These are phyloP conservation scores for Neurospora cerealis DNA, from an alignment of 495 filamentous ascomycete species.

Conservation along the genomic window DNA sequence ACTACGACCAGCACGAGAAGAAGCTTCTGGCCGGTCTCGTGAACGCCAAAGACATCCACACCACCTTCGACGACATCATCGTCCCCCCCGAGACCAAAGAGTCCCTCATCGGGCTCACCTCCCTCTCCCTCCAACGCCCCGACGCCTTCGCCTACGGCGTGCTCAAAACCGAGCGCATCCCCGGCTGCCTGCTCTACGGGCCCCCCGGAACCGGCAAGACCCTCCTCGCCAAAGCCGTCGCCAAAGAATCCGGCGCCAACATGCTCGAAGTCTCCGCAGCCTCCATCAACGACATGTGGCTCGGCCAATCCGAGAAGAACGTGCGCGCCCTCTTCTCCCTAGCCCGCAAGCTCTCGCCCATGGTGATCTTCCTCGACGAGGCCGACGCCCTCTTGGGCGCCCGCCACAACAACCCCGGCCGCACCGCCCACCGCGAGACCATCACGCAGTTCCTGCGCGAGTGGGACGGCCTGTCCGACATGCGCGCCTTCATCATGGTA, in stretches of 20 bases:
- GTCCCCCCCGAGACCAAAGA: slow-evolving; percentile 77
- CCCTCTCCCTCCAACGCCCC: slow-evolving; percentile 75
- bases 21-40: slow-evolving; percentile 72
- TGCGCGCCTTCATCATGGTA: slow-evolving; percentile 94
- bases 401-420: slow-evolving; percentile 46
- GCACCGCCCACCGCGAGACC: slow-evolving; percentile 68
- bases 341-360: slow-evolving; percentile 85
- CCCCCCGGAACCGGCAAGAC: slow-evolving; percentile 97
- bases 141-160: slow-evolving; percentile 97
- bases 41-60: slow-evolving; percentile 69
- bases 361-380: slow-evolving; percentile 95
- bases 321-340: slow-evolving; percentile 85
- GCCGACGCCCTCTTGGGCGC: slow-evolving; percentile 84
- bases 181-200: slow-evolving; percentile 83
- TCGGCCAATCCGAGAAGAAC: slow-evolving; percentile 95
- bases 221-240: slow-evolving; percentile 87
- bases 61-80: slow-evolving; percentile 76
- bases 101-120: slow-evolving; percentile 79
- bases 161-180: slow-evolving; percentile 80
- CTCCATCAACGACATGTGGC: slow-evolving; percentile 90
- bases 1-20: slow-evolving; percentile 59
- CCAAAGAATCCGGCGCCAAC: slow-evolving; percentile 85
- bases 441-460: slow-evolving; percentile 98
- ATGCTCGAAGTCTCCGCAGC: slow-evolving; percentile 50
- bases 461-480: slow-evolving; percentile 88